These are phyloP conservation scores for Wallacemonas sp. DNA, from an alignment of 208 protist species.

Conservation along the genomic window DNA sequence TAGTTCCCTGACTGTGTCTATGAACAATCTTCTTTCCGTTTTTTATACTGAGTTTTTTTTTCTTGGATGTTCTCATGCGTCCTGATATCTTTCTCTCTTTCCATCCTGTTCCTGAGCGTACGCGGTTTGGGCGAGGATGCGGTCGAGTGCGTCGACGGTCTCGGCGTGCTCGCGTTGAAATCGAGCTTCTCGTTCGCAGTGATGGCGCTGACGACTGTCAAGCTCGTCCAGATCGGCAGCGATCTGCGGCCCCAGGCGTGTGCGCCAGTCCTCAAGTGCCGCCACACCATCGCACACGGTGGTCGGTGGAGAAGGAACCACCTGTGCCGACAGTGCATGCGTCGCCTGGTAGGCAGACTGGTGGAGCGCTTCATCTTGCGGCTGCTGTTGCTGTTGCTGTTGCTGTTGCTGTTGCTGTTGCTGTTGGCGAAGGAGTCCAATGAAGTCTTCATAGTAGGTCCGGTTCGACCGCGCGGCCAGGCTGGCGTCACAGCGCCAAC, in stretches of 20 bases:
- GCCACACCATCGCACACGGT: neutral
- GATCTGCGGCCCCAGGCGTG: neutral
- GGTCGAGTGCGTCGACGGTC: neutral
- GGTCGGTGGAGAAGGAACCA: too few species aligned
- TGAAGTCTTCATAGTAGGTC: neutral
- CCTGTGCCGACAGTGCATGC: too few species aligned
- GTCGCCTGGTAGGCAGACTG: neutral
- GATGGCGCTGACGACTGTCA: neutral
- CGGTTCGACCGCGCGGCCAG: constrained; percentile 2
- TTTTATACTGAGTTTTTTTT: too few species aligned
- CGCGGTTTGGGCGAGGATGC: neutral
- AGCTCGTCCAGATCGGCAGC: neutral
- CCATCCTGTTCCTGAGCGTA: too few species aligned
- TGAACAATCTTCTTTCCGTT: too few species aligned
- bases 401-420: neutral
- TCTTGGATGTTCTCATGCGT: too few species aligned
- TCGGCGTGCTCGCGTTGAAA: neutral
- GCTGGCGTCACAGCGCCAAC: constrained; percentile 10
- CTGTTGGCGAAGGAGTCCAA: neutral
- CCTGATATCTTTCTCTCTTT: too few species aligned
- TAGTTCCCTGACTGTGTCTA: too few species aligned
- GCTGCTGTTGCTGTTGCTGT: neutral
- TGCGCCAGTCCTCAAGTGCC: neutral
- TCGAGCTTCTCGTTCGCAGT: neutral
- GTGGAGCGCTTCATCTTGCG: neutral